These are phyloP conservation scores for Lepidium campestre DNA, from an alignment of 441 rosid species.

Conservation along the genomic window DNA sequence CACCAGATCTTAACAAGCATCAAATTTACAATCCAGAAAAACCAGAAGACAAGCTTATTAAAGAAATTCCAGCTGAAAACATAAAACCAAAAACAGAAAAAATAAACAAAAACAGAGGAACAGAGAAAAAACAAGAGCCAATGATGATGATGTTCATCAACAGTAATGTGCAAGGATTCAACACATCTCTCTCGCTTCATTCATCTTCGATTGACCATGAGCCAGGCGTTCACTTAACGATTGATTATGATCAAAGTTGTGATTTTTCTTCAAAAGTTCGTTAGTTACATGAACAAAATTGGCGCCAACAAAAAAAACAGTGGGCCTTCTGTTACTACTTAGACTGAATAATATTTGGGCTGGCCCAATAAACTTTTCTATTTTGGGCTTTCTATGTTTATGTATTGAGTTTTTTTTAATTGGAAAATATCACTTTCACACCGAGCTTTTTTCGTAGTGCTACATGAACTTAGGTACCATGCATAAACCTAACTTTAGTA, in stretches of 20 bases:
- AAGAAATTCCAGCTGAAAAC: background rate
- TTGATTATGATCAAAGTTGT: background rate
- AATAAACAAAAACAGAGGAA: background rate
- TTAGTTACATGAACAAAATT: background rate
- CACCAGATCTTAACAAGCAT: background rate
- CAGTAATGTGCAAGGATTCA: slow-evolving; percentile 27
- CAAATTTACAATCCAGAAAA: background rate
- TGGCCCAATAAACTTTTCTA: background rate
- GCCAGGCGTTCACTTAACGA: slow-evolving; percentile 25
- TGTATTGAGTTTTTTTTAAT: background rate
- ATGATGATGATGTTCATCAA: slow-evolving; percentile 8
- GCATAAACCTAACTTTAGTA: no score
- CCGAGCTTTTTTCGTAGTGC: no score
- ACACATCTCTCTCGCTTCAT: slow-evolving; percentile 19
- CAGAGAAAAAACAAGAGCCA: background rate
- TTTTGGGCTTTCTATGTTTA: background rate
- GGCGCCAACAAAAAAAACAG: background rate
- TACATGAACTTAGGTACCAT: no score
- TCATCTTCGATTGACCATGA: slow-evolving; percentile 23
- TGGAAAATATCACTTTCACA: no score
- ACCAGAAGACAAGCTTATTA: background rate
- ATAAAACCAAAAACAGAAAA: background rate
- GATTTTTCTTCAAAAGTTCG: background rate
- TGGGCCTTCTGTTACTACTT: background rate
- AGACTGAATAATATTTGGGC: background rate